These are phyloP conservation scores for Beauveria sp. DNA, from an alignment of 2,329 filamentous ascomycete genomes.

Conservation along the genomic window DNA sequence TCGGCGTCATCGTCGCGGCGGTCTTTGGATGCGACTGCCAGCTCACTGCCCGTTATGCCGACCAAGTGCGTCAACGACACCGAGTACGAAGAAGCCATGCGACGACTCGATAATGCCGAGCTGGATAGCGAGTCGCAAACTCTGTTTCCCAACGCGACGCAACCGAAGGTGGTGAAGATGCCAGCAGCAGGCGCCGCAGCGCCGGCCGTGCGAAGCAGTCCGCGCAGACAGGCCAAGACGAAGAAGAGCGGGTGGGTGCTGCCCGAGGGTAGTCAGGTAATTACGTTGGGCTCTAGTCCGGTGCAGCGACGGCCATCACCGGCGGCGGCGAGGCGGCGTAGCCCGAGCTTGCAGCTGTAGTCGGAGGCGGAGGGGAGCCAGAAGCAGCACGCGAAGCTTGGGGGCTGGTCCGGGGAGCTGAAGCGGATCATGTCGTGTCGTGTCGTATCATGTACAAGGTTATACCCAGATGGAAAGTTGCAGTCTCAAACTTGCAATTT, in stretches of 20 bases:
- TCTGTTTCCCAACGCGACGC: constrained; percentile 27
- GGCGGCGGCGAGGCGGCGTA: neutral
- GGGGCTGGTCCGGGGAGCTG: neutral
- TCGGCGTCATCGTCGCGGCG: constrained; percentile 31
- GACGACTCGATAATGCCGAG: constrained; percentile 29
- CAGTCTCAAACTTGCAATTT: neutral
- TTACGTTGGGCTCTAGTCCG: constrained; percentile 23
- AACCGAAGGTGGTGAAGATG: constrained; percentile 17
- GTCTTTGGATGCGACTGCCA: constrained; percentile 15
- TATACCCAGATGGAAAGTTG: neutral
- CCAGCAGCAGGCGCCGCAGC: constrained; percentile 3
- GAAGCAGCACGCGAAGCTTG: constrained; percentile 13
- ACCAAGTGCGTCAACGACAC: constrained; percentile 22
- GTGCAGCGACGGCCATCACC: neutral
- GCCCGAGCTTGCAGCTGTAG: neutral
- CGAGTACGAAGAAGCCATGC: constrained; percentile 39
- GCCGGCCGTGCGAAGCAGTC: constrained; percentile 14
- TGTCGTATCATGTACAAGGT: neutral
- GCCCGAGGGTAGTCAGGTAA: constrained; percentile 25
- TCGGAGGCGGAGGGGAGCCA: constrained; percentile 16
- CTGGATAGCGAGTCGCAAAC: constrained; percentile 19
- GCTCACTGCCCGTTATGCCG: constrained; percentile 20
- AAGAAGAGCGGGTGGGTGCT: constrained; percentile 16
- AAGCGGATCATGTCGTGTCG: neutral
- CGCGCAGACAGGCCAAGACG: constrained; percentile 4